A percentile compares a stretch with the other conserved stretches of the same genome.
Conservation (phyloP, 768 basidiomycete genomes). For the Suillus tomentosus region DNA sequence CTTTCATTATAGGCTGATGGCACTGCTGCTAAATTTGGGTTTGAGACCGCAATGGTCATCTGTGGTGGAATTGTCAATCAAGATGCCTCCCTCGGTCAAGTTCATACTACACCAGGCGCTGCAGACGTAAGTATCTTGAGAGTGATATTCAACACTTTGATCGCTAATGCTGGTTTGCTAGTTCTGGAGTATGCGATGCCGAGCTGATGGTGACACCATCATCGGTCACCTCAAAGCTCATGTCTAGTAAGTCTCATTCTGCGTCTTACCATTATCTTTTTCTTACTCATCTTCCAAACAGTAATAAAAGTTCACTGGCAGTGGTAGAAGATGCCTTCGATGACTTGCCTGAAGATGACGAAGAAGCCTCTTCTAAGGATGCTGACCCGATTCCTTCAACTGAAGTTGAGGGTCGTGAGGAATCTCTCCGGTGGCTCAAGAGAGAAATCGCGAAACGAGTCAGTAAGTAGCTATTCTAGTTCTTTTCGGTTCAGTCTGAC, state of each 20-base stretch:
- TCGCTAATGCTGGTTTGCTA: neutral
- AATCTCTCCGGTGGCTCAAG: neutral
- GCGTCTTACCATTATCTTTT: neutral
- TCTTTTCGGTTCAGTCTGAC: neutral
- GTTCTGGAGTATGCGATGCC: conserved; percentile 11
- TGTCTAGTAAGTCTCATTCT: conserved; percentile 14
- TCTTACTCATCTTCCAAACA: neutral
- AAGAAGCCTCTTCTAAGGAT: neutral
- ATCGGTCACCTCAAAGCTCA: conserved; percentile 16
- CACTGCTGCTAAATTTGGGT: too few species aligned
- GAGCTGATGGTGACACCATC: conserved; percentile 5
- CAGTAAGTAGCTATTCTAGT: neutral
- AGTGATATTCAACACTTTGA: neutral
- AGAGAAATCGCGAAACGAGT: neutral
- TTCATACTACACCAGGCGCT: conserved; percentile 6
- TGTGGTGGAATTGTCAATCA: conserved; percentile 14
- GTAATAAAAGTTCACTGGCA: neutral
- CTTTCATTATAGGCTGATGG: too few species aligned
- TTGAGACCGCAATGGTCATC: too few species aligned
- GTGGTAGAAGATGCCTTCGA: neutral
- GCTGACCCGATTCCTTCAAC: neutral
- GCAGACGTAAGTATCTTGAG: conserved; percentile 1
- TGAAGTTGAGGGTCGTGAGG: neutral
- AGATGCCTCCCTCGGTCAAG: conserved; percentile 1
- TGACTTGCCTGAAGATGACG: neutral